These are phyloP conservation scores for Gossypioides kirkii DNA, from an alignment of 345 rosid species.

Conservation along the genomic window DNA sequence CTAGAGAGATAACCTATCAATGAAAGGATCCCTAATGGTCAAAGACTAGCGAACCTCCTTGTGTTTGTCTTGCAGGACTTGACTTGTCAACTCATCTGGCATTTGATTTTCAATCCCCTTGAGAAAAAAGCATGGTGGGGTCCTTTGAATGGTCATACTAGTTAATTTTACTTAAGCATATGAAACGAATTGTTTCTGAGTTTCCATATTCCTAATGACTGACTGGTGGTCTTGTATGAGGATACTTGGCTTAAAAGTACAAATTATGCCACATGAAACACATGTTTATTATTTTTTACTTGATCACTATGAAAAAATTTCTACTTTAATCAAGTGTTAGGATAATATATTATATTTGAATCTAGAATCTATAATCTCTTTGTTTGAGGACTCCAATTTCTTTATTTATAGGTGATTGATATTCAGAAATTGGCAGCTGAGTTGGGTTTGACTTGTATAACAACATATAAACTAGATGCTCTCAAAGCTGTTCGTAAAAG, in stretches of 20 bases:
- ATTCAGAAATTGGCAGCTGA: conserved; percentile 79
- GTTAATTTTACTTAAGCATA: not conserved
- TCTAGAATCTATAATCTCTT: not conserved
- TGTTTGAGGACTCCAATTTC: not conserved
- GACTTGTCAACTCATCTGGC: not conserved
- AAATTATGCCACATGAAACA: not conserved
- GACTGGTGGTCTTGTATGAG: not conserved
- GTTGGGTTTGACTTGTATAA: conserved; percentile 80
- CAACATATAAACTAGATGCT: conserved; percentile 76
- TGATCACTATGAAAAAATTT: not conserved
- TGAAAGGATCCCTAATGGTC: not conserved
- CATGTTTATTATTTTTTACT: not conserved
- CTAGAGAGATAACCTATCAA: not conserved
- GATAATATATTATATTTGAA: not conserved
- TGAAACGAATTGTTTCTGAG: not conserved
- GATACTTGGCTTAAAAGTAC: not conserved
- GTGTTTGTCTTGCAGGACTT: not conserved
- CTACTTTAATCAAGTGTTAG: not conserved
- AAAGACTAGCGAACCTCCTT: not conserved
- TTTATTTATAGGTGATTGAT: conserved; percentile 51
- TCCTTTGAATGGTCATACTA: not conserved
- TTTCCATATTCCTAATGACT: not conserved
- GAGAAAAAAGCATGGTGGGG: not conserved
- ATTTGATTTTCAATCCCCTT: conserved; percentile 1
- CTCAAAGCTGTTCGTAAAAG: conserved; percentile 70